A percentile compares a stretch with the other conserved stretches of the same genome.
These are phyloP conservation scores for Ilyonectria destructans DNA, from an alignment of 2,329 filamentous ascomycete species.

Conservation along the genomic window DNA sequence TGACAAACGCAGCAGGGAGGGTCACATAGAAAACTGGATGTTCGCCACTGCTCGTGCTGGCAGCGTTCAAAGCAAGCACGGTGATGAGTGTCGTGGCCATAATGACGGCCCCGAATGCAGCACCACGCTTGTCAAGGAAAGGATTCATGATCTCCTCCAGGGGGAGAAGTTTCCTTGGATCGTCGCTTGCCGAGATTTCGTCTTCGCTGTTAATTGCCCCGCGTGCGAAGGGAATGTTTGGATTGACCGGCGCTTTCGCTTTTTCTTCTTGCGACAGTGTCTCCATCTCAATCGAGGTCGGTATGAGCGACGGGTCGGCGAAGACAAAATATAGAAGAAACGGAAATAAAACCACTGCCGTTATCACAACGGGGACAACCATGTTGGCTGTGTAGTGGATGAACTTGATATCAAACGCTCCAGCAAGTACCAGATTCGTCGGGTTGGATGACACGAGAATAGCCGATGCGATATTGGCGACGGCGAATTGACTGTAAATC, in stretches of 20 bases:
- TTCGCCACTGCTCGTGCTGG: conserved; percentile 61
- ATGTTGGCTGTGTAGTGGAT: conserved; percentile 84
- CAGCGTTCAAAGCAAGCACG: conserved; percentile 77
- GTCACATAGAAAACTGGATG: conserved; percentile 78
- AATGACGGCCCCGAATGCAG: conserved; percentile 74
- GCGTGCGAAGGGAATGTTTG: conserved; percentile 79
- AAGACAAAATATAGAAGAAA: conserved; percentile 81
- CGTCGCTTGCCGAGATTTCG: no score
- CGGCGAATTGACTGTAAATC: conserved; percentile 81
- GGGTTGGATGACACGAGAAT: conserved; percentile 86
- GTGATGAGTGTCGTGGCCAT: conserved; percentile 80
- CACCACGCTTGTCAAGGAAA: conserved; percentile 78
- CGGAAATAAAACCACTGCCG: conserved; percentile 78
- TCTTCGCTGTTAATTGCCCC: conserved; percentile 70
- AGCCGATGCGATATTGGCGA: conserved; percentile 82
- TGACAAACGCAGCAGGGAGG: conserved; percentile 77
- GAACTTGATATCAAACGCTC: conserved; percentile 81
- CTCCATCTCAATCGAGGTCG: conserved; percentile 77
- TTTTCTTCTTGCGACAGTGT: conserved; percentile 73
- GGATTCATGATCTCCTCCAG: conserved; percentile 85
- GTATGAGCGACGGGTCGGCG: conserved; percentile 75
- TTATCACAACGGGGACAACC: conserved; percentile 81
- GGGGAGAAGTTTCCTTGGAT: conserved; percentile 59
- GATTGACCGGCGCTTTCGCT: conserved; percentile 75
- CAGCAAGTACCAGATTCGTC: conserved; percentile 82